phyloP scores from a whole-genome alignment of 345 rosid genomes.

The Pistacia integerrima region DNA sequence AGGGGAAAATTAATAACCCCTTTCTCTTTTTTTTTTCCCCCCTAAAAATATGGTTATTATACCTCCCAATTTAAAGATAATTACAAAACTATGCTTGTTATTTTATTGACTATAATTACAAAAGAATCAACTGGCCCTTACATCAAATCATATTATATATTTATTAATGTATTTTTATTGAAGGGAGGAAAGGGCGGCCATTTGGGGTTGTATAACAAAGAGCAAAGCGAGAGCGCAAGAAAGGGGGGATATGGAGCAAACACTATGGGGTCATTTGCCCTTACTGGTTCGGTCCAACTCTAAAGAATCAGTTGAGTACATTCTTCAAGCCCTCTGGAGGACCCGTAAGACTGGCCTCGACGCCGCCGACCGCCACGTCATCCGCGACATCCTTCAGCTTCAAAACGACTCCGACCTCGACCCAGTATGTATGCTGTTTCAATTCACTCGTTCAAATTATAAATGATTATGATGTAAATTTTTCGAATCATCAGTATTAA shows the following conservation, averaged over 20 bases:
- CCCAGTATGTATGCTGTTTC: conserved; percentile 38
- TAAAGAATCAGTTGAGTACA: conserved; percentile 57
- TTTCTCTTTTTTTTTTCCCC: no score
- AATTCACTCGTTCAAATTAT: background rate
- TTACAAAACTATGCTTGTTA: no score
- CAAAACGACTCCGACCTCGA: conserved; percentile 63
- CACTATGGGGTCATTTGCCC: conserved; percentile 61
- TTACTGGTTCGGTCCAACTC: conserved; percentile 56
- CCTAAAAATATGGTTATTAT: no score
- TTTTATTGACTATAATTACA: no score
- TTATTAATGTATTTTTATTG: no score
- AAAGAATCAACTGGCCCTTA: no score
- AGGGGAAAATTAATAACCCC: no score
- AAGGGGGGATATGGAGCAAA: conserved; percentile 36
- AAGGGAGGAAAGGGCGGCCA: no score
- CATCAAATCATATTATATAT: no score
- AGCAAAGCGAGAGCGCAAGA: background rate
- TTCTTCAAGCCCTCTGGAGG: conserved; percentile 67
- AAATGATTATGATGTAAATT: background rate
- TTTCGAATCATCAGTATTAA: background rate
- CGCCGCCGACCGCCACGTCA: conserved; percentile 49
- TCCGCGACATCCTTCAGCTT: conserved; percentile 58
- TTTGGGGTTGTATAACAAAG: background rate
- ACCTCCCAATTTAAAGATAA: no score
- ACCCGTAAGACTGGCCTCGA: conserved; percentile 62